A percentile compares a stretch with the other conserved stretches of the same genome.
Conservation (phyloP, 2,329 filamentous ascomycete genomes). For the Cladophialophora yegresii region DNA sequence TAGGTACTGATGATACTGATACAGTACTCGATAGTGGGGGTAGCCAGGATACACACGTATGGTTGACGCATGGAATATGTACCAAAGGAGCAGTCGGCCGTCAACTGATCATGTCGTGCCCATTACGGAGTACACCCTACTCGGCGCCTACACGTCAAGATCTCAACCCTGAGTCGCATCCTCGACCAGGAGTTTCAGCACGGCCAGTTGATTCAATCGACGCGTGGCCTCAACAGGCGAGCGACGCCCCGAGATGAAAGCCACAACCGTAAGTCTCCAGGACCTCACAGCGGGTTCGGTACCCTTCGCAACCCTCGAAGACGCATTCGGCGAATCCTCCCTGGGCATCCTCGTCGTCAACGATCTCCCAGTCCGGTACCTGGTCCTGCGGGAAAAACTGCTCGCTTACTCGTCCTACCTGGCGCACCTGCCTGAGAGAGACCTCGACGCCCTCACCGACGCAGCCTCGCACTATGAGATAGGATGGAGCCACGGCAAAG, state of each 20-base stretch:
- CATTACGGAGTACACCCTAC: neutral
- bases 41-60: too few species aligned
- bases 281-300: slow-evolving; percentile 38
- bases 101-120: neutral
- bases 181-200: neutral
- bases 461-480: slow-evolving; percentile 59
- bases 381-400: slow-evolving; percentile 68
- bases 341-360: slow-evolving; percentile 91
- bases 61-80: neutral
- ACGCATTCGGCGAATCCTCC: slow-evolving; percentile 86
- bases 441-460: slow-evolving; percentile 47
- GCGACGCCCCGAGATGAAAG: slow-evolving; percentile 1
- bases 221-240: too few species aligned
- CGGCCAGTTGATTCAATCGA: neutral
- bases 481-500: slow-evolving; percentile 66
- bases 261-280: slow-evolving; percentile 28
- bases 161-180: neutral
- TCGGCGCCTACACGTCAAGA: neutral
- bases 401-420: slow-evolving; percentile 88
- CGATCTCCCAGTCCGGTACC: slow-evolving; percentile 72
- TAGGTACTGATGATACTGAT: too few species aligned
- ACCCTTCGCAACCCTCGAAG: slow-evolving; percentile 47
- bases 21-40: too few species aligned
- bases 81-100: neutral
- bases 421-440: too few species aligned